A percentile compares a stretch with the other conserved stretches of the same genome.
These are phyloP conservation scores for Acer negundo DNA, from an alignment of 345 rosid species.

Conservation along the genomic window DNA sequence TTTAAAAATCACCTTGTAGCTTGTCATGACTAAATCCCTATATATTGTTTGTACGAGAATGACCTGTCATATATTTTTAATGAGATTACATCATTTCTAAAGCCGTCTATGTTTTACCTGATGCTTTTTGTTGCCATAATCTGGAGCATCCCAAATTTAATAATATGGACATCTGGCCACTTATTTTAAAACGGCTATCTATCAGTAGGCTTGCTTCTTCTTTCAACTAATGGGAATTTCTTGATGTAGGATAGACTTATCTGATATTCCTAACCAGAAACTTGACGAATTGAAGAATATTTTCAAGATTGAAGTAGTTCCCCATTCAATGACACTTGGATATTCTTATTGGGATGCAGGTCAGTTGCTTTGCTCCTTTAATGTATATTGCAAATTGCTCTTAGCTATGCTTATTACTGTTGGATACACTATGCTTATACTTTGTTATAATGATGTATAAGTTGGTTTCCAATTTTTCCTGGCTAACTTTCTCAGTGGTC, in stretches of 20 bases:
- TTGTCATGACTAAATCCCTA: background rate
- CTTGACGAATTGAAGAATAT: slow-evolving; percentile 62
- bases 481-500: slow-evolving; percentile 18
- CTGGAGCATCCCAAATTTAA: background rate
- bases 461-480: background rate
- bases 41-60: background rate
- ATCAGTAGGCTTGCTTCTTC: background rate
- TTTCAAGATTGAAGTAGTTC: slow-evolving; percentile 61
- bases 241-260: slow-evolving; percentile 61
- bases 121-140: slow-evolving; percentile 1
- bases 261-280: slow-evolving; percentile 60
- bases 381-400: background rate
- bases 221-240: slow-evolving; percentile 11
- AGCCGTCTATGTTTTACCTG: background rate
- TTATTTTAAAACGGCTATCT: background rate
- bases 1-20: background rate
- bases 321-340: slow-evolving; percentile 74
- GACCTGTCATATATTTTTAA: background rate
- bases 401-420: background rate
- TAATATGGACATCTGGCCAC: background rate
- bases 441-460: background rate
- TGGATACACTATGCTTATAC: background rate
- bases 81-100: background rate
- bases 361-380: slow-evolving; percentile 27
- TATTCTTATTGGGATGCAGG: slow-evolving; percentile 97